Base-by-base conservation (phyloP, 805 yeast genomes). In the Phaffomyces antillensis region DNA sequence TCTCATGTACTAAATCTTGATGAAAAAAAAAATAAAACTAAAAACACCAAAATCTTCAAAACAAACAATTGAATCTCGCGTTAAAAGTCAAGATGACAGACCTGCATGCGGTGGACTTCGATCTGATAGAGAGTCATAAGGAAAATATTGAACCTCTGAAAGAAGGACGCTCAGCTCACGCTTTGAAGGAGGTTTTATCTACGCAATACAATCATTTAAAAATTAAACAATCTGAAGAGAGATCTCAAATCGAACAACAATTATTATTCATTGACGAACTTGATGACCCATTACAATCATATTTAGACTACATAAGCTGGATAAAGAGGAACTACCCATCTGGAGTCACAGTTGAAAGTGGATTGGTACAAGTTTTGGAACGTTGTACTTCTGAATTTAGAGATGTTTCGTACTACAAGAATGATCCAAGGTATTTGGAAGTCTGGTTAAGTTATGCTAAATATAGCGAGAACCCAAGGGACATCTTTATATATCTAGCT, bases 271-370 rank as follows among this genome's bases (percentile, higher is more conserved):
- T 78, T 8, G 83, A 78, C 5, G 87, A 81, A 15, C 60, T 79
- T 36, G 96, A 89, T 64, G 96, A 90, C 60, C 96, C 96, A 0
- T 60, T 89, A 20, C 87, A 85, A 49, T 76, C 80, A 1, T 88
- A 74, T 61, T 50, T 87, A n/a, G 82, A 81, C 17, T 89, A 86
- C 54, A 68, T 89, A 12, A 59, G 70, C n/a, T 88, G 96, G 95
- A 74, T 78, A 11, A 78, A 74, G 47, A 71, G 72, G 31, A 74
- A 66, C 50, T 81, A 64, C 55, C 86, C 90, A 0, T 78, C 80
- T 35, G 95, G 78, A 3, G 69, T 72, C 31, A 70, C 75, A 4
- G 67, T 71, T 5, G 83, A 81, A 39, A 81, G 86, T 51, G 89
- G 88, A 0, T 66, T 88, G 41, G 62, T 88, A 4, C 67, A 63